phyloP scores from a whole-genome alignment of 345 rosid species.

The Ceriops tagal region DNA sequence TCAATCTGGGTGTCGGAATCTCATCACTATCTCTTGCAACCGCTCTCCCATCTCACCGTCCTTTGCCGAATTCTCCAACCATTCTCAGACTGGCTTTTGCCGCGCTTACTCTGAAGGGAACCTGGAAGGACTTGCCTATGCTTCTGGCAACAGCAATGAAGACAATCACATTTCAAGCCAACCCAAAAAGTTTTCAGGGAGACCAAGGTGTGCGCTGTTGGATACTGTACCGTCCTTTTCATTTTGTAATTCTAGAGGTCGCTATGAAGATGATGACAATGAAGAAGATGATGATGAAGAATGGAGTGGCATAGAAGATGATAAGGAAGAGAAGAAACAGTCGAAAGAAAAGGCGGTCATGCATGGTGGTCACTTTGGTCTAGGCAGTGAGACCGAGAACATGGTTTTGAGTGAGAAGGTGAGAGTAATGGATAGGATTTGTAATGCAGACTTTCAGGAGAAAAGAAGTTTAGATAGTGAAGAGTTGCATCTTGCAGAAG shows the following conservation, averaged over 20 bases:
- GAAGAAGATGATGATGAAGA: background rate
- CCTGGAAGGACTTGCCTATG: constrained; percentile 41
- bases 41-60: constrained; percentile 50
- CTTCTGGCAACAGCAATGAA: constrained; percentile 21
- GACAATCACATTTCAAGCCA: constrained; percentile 5
- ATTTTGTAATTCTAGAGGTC: background rate
- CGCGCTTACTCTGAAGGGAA: constrained; percentile 57
- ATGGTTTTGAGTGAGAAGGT: constrained; percentile 20
- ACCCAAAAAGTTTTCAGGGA: constrained; percentile 22
- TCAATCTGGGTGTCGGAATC: constrained; percentile 2
- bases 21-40: constrained; percentile 9
- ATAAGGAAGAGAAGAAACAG: constrained; percentile 22
- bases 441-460: constrained; percentile 21
- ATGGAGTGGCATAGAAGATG: constrained; percentile 11
- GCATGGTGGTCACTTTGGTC: background rate
- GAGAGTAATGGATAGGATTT: background rate
- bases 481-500: constrained; percentile 44
- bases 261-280: background rate
- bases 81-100: constrained; percentile 30
- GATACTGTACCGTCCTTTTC: constrained; percentile 60
- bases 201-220: constrained; percentile 29
- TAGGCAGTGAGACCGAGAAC: background rate
- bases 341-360: constrained; percentile 3
- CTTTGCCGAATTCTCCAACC: constrained; percentile 7
- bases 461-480: constrained; percentile 17